Percentiles rank a stretch among this genome's conserved stretches.
Evolutionary conservation across 106 monocot species (phyloP).

Genomic region (Allium fistulosum): DNA sequence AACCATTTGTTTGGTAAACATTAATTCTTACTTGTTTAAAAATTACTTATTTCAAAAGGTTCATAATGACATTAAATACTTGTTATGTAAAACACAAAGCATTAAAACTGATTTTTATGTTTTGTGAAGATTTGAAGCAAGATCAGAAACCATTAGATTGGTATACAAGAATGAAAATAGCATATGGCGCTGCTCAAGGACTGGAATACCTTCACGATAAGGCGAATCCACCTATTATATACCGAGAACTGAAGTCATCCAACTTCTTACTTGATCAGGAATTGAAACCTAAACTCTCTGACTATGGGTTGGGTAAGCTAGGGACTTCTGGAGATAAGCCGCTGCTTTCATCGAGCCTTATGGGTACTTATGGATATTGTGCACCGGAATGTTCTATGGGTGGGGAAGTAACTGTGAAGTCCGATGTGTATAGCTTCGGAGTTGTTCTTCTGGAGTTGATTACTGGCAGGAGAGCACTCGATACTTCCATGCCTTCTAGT

Average conservation of each 20-base stretch:
- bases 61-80: background rate
- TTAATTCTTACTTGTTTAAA: background rate
- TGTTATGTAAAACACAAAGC: too few species aligned
- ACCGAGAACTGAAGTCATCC: conserved; percentile 60
- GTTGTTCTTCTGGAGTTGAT: conserved; percentile 54
- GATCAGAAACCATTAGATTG: conserved; percentile 19
- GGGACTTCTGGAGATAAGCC: conserved; percentile 25
- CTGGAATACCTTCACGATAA: conserved; percentile 33
- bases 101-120: too few species aligned
- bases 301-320: conserved; percentile 55
- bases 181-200: conserved; percentile 24
- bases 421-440: conserved; percentile 58
- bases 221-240: conserved; percentile 48
- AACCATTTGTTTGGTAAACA: conserved; percentile 29
- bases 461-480: conserved; percentile 39
- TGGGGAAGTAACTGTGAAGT: conserved; percentile 35
- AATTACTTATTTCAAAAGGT: background rate
- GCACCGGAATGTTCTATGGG: conserved; percentile 43
- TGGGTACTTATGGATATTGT: conserved; percentile 57
- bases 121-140: conserved; percentile 10
- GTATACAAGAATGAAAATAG: conserved; percentile 27
- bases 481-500: conserved; percentile 16
- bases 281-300: conserved; percentile 41
- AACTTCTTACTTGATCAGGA: conserved; percentile 49
- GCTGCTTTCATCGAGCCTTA: conserved; percentile 27